Evolutionary conservation across 1,139 yeast genomes (phyloP).

Genomic region (Saccharomycopsis hybrid): DNA sequence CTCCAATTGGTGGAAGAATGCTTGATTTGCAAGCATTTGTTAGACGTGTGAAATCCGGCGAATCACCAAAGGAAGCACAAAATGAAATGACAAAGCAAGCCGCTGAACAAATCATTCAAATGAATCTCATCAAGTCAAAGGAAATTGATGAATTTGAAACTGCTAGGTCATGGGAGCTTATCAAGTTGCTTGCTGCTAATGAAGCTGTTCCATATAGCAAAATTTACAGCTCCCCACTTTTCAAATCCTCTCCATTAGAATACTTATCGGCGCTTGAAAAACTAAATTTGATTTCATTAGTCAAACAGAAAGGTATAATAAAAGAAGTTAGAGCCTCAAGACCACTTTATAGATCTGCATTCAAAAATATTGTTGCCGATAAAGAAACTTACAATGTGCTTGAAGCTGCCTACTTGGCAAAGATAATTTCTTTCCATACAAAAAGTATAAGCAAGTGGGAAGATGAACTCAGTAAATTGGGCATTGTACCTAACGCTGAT

Average conservation of each 20-base stretch:
- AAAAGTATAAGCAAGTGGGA: conserved; percentile 59
- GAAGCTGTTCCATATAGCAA: conserved; percentile 45
- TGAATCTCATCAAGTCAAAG: conserved; percentile 31
- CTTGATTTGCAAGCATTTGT: conserved; percentile 86
- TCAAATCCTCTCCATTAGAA: conserved; percentile 49
- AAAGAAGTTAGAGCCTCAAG: conserved; percentile 67
- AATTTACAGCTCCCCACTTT: conserved; percentile 53
- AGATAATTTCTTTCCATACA: conserved; percentile 54
- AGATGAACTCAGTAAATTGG: conserved; percentile 58
- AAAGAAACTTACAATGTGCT: conserved; percentile 49
- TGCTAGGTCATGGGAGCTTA: conserved; percentile 85
- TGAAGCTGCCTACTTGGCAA: conserved; percentile 55
- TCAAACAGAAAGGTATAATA: conserved; percentile 70
- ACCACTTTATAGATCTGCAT: conserved; percentile 81
- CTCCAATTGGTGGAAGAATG: conserved; percentile 91
- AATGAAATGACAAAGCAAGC: conserved; percentile 77
- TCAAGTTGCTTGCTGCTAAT: conserved; percentile 51
- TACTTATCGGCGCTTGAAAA: conserved; percentile 70
- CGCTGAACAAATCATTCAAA: conserved; percentile 81
- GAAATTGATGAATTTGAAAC: conserved; percentile 48
- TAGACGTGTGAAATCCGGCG: conserved; percentile 84
- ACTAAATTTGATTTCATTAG: conserved; percentile 63
- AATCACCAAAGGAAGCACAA: conserved; percentile 68
- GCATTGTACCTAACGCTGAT: conserved; percentile 41
- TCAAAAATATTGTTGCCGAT: conserved; percentile 56